Evolutionary conservation across 495 filamentous ascomycete species (phyloP), one percentile per base, ranked within the genome.

Genomic region (Podospora didyma): DNA sequence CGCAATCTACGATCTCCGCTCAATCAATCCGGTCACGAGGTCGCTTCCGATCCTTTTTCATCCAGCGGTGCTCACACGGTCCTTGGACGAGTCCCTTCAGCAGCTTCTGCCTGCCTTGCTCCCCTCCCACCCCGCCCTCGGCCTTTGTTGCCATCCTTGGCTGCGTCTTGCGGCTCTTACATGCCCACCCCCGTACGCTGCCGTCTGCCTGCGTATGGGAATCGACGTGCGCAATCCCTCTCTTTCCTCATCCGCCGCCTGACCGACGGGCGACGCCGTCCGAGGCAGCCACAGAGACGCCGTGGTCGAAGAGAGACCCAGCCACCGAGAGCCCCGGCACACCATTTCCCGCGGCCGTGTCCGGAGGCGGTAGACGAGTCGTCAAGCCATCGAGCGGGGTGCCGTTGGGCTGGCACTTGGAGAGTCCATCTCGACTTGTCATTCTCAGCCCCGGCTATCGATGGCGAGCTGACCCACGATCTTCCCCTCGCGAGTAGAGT

Each of bases 1-100:
- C 46, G 67, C 63, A 66, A 66, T 66, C 59, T 64, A 68, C 61
- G 48, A 53, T 48, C 56, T 63, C 62, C 60, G 61, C 63, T 57
- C 65, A 58, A 62, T 68, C 67, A 64, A 61, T n/a, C 55, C 60
- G 46, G 67, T 67, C 67, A 67, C 66, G 64, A 62, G 67, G 45
- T 44, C 47, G 57, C 45, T 61, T 57, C 62, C 64, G 60, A 28
- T 54, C 57, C 55, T 59, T 59, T 68, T 64, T 62, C 64, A 57
- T 54, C 60, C 56, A 62, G 44, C 34, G 46, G 48, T 59, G 35
- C 51, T 35, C 39, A 31, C 51, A 44, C 20, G 34, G 24, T 39
- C 22, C 28, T 16, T 23, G n/a, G n/a, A n/a, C 23, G 44, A 17
- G 55, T 44, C 51, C 52, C 65, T 56, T 61, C 53, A 57, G 57